Conservation (phyloP, 148 eudicot genomes). For the Selenicereus undatus region DNA sequence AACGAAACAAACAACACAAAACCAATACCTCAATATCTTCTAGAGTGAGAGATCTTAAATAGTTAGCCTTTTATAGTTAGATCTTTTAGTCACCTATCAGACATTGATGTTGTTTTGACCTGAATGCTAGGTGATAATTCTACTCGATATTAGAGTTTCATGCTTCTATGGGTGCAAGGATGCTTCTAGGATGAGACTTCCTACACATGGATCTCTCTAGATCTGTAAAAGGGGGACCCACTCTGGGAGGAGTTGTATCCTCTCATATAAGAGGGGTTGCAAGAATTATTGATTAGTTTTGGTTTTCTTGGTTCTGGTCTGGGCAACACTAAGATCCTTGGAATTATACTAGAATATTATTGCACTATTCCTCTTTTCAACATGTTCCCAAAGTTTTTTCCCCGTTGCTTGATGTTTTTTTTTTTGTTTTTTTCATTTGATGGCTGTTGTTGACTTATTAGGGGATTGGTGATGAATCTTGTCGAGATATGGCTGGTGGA, state of each 20-base stretch:
- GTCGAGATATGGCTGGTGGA: conserved; percentile 3
- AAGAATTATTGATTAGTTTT: not conserved
- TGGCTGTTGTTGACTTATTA: conserved; percentile 11
- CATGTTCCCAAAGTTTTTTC: not conserved
- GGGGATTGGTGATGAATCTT: conserved; percentile 24
- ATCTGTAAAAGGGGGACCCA: no score
- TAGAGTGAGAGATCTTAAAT: no score
- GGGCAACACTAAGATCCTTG: not conserved
- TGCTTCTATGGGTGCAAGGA: no score
- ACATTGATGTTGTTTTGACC: no score
- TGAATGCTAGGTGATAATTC: no score
- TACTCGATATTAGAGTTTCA: no score
- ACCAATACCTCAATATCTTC: no score
- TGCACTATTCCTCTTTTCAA: not conserved
- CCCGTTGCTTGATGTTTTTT: not conserved
- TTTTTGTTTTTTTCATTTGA: not conserved
- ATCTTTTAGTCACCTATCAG: no score
- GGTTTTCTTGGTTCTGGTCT: not conserved
- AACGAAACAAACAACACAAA: no score
- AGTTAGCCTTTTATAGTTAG: no score
- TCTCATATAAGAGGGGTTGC: not conserved
- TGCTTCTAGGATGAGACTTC: no score
- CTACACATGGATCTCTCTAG: no score
- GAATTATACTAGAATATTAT: not conserved
- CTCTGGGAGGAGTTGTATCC: not conserved